Evolutionary conservation across 768 basidiomycete genomes (phyloP).

Genomic region (Mycena belliarum): DNA sequence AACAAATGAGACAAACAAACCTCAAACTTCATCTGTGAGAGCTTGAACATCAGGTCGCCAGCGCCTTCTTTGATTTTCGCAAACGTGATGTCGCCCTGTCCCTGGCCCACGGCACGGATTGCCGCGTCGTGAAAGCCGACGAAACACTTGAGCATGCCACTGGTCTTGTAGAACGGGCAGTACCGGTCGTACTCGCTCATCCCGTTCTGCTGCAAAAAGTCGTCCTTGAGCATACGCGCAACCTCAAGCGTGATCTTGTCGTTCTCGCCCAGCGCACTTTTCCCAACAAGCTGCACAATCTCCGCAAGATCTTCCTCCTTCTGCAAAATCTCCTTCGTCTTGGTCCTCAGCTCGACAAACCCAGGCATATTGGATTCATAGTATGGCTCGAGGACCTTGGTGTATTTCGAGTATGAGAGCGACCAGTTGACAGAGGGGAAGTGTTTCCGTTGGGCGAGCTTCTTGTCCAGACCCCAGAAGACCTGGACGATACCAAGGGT

Average conservation of each 20-base stretch:
- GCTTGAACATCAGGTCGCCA: conserved; percentile 88
- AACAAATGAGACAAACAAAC: conserved; percentile 40
- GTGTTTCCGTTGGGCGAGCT: conserved; percentile 97
- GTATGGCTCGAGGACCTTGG: conserved; percentile 87
- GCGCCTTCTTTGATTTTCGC: conserved; percentile 85
- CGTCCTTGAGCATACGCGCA: conserved; percentile 95
- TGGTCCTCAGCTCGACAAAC: conserved; percentile 91
- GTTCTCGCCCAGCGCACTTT: conserved; percentile 93
- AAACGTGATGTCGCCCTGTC: conserved; percentile 82
- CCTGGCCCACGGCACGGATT: conserved; percentile 76
- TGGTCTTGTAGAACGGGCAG: conserved; percentile 99
- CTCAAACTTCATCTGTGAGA: conserved; percentile 99
- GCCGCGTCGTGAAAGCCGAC: conserved; percentile 94
- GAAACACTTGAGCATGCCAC: conserved; percentile 92
- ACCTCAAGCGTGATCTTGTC: conserved; percentile 99
- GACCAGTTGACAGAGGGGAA: conserved; percentile 99
- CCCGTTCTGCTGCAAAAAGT: conserved; percentile 97
- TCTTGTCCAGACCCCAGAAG: conserved; percentile 99
- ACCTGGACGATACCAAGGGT: conserved; percentile 99
- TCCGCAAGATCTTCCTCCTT: conserved; percentile 99
- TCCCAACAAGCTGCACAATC: conserved; percentile 99
- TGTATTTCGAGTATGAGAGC: conserved; percentile 98
- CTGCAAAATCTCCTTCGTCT: conserved; percentile 95
- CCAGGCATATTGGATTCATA: conserved; percentile 91
- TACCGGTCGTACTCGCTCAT: conserved; percentile 97